Percentiles rank a stretch among this genome's conserved stretches.
These are phyloP conservation scores for Solanum chiquidenum DNA, from an alignment of 257 asterid species.

Conservation along the genomic window DNA sequence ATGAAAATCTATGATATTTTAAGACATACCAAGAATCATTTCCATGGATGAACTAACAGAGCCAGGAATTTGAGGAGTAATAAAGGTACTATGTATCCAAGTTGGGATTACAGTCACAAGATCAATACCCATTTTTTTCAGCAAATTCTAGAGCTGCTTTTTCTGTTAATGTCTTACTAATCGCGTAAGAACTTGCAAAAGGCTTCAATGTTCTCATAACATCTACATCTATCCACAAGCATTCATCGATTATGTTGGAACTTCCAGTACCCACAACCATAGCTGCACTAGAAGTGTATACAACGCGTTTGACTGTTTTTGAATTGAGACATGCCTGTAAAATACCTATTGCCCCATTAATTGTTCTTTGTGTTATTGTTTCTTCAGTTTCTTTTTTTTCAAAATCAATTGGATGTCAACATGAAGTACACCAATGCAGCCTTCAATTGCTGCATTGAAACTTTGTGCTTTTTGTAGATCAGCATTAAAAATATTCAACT, in stretches of 20 bases:
- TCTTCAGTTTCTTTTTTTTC: slow-evolving; percentile 31
- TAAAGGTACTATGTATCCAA: slow-evolving; percentile 47
- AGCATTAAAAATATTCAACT: too few species aligned
- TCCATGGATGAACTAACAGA: background rate
- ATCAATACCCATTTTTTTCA: slow-evolving; percentile 33
- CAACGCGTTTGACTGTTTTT: slow-evolving; percentile 31
- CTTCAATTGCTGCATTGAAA: too few species aligned
- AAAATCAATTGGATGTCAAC: background rate
- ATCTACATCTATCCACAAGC: slow-evolving; percentile 21
- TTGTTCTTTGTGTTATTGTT: slow-evolving; percentile 4
- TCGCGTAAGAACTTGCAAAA: slow-evolving; percentile 17
- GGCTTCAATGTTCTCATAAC: background rate
- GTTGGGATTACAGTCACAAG: slow-evolving; percentile 41
- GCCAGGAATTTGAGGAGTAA: slow-evolving; percentile 29
- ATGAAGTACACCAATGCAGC: too few species aligned
- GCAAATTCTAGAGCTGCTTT: slow-evolving; percentile 36
- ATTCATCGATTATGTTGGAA: slow-evolving; percentile 20
- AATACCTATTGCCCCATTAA: slow-evolving; percentile 23
- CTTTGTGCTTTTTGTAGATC: too few species aligned
- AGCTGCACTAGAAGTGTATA: slow-evolving; percentile 36
- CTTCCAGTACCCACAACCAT: background rate
- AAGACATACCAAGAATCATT: background rate
- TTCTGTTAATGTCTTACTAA: slow-evolving; percentile 39
- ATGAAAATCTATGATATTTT: background rate
- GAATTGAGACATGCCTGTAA: slow-evolving; percentile 26